Evolutionary conservation across 2,329 filamentous ascomycete genomes (phyloP).

Genomic region (Cladosporium sp.): DNA sequence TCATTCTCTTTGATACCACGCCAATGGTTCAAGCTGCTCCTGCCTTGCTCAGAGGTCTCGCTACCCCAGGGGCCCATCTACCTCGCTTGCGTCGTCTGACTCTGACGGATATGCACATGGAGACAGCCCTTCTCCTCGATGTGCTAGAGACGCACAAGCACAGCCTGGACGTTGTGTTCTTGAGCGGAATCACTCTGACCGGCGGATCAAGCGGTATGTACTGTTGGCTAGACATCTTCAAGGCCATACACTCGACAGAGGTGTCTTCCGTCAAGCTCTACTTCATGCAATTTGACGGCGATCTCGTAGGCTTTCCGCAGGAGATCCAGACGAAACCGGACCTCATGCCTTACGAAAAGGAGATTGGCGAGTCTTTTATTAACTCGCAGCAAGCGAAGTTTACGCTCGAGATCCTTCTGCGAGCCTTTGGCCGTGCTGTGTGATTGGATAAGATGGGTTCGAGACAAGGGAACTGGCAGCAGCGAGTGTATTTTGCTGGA

Average conservation of each 20-base stretch:
- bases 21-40: not conserved
- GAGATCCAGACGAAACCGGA: no score
- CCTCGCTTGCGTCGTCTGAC: not conserved
- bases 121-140: not conserved
- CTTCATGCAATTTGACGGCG: no score
- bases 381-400: no score
- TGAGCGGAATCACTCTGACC: not conserved
- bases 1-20: no score
- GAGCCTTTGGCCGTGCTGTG: no score
- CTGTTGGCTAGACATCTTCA: not conserved
- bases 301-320: no score
- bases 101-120: not conserved
- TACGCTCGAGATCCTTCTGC: no score
- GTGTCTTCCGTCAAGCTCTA: not conserved
- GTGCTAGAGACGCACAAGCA: not conserved
- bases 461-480: no score
- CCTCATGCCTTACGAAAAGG: no score
- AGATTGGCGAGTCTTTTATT: no score
- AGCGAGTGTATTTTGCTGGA: not conserved
- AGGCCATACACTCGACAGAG: not conserved
- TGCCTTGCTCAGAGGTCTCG: not conserved
- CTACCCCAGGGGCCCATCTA: not conserved
- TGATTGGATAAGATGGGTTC: no score
- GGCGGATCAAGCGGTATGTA: not conserved
- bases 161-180: not conserved